A percentile compares a stretch with the other conserved stretches of the same genome.
Conservation (phyloP, 257 asterid species). For the Cynanchum wilfordii region DNA sequence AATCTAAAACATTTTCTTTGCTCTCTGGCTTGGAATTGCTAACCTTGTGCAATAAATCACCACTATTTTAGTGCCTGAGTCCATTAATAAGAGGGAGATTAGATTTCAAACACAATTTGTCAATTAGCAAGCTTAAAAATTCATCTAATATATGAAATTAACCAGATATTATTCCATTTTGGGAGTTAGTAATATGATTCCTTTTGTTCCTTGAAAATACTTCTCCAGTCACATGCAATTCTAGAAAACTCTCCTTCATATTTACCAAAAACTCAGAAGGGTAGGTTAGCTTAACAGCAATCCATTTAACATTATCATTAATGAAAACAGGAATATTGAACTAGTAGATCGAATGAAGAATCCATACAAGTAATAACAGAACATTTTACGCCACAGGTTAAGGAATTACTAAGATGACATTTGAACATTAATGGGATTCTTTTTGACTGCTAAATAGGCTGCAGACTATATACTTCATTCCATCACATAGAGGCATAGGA, state of each 20-base stretch:
- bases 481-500: background rate
- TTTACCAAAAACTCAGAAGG: background rate
- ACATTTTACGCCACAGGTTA: background rate
- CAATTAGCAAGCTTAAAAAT: background rate
- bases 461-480: background rate
- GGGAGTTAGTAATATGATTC: background rate
- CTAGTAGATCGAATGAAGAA: background rate
- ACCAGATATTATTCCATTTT: background rate
- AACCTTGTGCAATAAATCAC: background rate
- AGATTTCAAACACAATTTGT: background rate
- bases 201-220: background rate
- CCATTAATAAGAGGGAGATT: background rate
- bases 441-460: too few relatives aligned
- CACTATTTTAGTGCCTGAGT: background rate
- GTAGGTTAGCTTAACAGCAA: background rate
- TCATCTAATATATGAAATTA: background rate
- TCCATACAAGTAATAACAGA: background rate
- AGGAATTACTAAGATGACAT: background rate
- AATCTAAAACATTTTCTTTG: background rate
- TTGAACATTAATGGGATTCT: background rate
- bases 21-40: background rate
- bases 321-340: background rate
- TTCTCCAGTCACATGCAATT: background rate
- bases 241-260: background rate
- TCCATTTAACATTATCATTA: background rate